Conservation (phyloP, 2,329 filamentous ascomycete genomes). For the Drechslera avenae region DNA sequence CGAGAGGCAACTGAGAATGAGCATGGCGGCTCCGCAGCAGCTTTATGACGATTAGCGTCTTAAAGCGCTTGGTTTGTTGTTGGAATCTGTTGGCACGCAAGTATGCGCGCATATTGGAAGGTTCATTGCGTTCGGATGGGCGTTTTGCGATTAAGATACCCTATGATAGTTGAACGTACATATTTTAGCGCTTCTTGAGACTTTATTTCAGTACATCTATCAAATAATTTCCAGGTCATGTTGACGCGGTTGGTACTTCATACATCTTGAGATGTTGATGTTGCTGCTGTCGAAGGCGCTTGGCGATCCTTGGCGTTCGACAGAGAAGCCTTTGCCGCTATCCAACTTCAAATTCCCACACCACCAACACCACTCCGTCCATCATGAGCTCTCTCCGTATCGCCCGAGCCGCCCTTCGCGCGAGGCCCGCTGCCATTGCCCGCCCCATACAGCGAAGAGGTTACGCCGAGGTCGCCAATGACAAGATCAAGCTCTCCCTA, state of each 20-base stretch:
- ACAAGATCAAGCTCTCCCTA: conserved; percentile 93
- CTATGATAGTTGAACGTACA: conserved; percentile 6
- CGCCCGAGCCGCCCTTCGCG: conserved; percentile 86
- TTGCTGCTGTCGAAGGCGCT: not conserved
- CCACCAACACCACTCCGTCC: conserved; percentile 40
- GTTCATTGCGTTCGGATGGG: conserved; percentile 10
- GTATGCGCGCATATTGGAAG: not conserved
- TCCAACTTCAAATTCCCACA: conserved; percentile 1
- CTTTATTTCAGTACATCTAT: not conserved
- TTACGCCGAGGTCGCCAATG: conserved; percentile 69
- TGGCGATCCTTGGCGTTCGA: not conserved
- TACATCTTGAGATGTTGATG: no score
- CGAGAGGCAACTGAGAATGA: conserved; percentile 73
- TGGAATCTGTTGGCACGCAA: not conserved
- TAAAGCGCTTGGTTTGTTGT: not conserved
- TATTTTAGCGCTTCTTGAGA: not conserved
- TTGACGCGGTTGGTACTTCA: not conserved
- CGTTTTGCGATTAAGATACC: conserved; percentile 42
- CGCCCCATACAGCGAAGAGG: conserved; percentile 81
- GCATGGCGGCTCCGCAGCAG: conserved; percentile 63
- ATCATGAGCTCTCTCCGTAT: conserved; percentile 93
- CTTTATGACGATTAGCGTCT: conserved; percentile 38
- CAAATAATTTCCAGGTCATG: no score
- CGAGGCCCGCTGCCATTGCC: conserved; percentile 74
- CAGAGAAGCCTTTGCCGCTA: not conserved